A percentile compares a stretch with the other conserved stretches of the same genome.
These are phyloP conservation scores for Scolecobasidium constrictum DNA, from an alignment of 2,329 filamentous ascomycete species.

Conservation along the genomic window DNA sequence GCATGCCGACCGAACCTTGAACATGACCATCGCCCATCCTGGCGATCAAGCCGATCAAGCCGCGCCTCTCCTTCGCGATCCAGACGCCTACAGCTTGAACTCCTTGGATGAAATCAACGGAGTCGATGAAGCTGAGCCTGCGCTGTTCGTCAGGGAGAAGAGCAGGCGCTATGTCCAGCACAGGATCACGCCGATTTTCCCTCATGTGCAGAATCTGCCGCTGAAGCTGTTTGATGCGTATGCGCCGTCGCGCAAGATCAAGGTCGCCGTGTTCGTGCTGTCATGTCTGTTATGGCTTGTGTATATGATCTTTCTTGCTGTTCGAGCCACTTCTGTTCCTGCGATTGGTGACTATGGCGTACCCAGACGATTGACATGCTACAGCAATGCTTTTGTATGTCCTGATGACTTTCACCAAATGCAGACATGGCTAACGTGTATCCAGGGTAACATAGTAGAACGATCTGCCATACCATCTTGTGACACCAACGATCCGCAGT, in stretches of 20 bases:
- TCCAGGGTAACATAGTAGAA: neutral
- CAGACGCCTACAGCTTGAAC: neutral
- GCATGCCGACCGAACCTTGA: no score
- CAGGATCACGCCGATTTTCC: neutral
- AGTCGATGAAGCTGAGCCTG: neutral
- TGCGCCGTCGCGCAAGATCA: neutral
- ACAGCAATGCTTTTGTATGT: neutral
- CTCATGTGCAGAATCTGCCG: neutral
- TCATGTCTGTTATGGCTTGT: constrained; percentile 2
- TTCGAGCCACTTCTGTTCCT: neutral
- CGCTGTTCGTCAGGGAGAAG: neutral
- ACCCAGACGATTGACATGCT: constrained; percentile 2
- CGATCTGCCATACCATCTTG: constrained; percentile 20
- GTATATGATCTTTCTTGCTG: neutral
- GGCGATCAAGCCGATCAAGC: neutral
- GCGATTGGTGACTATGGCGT: neutral
- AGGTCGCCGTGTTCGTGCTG: neutral
- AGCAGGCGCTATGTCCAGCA: neutral
- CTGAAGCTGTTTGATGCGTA: neutral
- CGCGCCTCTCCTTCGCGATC: neutral
- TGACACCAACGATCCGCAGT: constrained; percentile 44
- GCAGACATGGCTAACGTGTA: neutral
- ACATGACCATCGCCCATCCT: neutral
- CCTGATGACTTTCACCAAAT: no score
- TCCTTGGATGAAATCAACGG: no score